Evolutionary conservation across 768 basidiomycete species (phyloP), one percentile per base, ranked within the genome.

Genomic region (Boletus rex-veris): DNA sequence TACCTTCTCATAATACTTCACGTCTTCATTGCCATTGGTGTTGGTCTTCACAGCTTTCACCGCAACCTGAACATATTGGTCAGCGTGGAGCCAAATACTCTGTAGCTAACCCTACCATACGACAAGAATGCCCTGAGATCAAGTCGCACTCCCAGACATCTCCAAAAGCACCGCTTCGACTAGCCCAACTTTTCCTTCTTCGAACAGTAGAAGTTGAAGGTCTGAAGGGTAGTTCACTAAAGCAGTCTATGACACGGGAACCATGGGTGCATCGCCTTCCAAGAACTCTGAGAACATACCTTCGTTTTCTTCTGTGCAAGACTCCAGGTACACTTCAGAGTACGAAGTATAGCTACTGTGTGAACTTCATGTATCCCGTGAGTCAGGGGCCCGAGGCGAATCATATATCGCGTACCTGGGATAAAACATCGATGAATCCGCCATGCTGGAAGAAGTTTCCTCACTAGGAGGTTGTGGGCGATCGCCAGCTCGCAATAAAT

Each of bases 141-240:
- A 65, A 40, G n/a, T 60, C 56, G 10, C 66, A 70, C 45, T 58
- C 52, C 58, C 64, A 68, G 28, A 68, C 44, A 42, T 70, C 54
- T 26, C 57, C 66, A 24, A 55, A 67, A 11, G 10, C 28, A 5
- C 66, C 66, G 26, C 28, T n/a, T 3, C 21, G 41, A 16, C 37
- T 48, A 19, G 64, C 21, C 37, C 41, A 64, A 7, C 0, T 3
- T 14, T 24, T 2, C 43, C 7, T 57, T 37, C 54, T 64, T 28
- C 14, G 46, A 6, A 65, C 28, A 12, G 5, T 35, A 1, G 52
- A 19, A 36, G 36, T n/a, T 3, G 55, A 33, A 37, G 45, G 21
- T 16, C 11, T 39, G 50, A 55, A 57, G 19, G 55, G 51, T 12
- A 50, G n/a, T 51, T 61, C 26, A n/a, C 7, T n/a, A 18, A 52